phyloP scores from a whole-genome alignment of 257 asterid genomes.

The Scutellaria minor region DNA sequence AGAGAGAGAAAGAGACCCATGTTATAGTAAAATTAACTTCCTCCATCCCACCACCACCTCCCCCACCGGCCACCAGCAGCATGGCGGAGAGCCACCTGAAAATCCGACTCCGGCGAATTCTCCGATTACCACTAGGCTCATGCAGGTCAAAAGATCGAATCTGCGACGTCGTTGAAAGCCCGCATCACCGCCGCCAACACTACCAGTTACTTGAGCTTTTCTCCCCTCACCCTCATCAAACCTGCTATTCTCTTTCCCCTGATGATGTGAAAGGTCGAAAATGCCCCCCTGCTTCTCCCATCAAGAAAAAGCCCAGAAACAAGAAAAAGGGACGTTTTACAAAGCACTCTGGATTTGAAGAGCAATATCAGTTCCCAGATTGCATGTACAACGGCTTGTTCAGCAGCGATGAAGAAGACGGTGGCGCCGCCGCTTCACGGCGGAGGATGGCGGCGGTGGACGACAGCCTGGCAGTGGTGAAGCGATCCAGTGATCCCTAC shows the following conservation, averaged over 20 bases:
- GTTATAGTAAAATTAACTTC: too few relatives aligned
- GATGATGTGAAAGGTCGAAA: constrained; percentile 42
- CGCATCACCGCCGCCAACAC: not conserved
- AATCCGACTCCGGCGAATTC: constrained; percentile 47
- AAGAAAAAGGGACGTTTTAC: not conserved
- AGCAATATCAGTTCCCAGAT: constrained; percentile 13
- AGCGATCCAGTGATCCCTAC: constrained; percentile 59
- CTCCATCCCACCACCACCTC: not conserved
- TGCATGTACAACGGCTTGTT: constrained; percentile 31
- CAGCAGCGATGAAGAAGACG: constrained; percentile 20
- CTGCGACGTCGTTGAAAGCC: constrained; percentile 37
- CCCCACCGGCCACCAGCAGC: constrained; percentile 15
- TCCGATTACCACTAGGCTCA: constrained; percentile 49
- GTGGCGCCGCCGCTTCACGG: constrained; percentile 5
- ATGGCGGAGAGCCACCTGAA: constrained; percentile 52
- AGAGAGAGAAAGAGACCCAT: too few relatives aligned
- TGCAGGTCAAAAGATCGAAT: constrained; percentile 54
- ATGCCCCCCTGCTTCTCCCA: constrained; percentile 64
- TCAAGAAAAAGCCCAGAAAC: constrained; percentile 14
- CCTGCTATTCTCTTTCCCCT: constrained; percentile 8
- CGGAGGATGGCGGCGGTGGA: constrained; percentile 31
- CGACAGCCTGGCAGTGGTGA: constrained; percentile 58
- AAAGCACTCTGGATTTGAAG: not conserved
- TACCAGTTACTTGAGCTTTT: constrained; percentile 42
- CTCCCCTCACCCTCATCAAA: constrained; percentile 33